phyloP scores from a whole-genome alignment of 139 green algal species.

The Nannochloris sp. region DNA sequence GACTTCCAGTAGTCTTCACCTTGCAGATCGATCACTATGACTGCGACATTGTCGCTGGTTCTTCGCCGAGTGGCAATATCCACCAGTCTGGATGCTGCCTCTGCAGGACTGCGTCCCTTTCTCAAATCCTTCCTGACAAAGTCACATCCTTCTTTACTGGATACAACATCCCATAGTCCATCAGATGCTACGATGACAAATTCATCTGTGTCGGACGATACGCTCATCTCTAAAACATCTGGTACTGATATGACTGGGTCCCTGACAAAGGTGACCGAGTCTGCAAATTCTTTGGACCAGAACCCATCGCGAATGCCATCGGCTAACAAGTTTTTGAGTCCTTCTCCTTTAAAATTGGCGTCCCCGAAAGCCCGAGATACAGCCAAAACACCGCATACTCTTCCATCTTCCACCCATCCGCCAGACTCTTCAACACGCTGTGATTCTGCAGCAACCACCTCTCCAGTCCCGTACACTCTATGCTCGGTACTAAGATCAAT shows the following conservation, averaged over 20 bases:
- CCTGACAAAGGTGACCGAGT: slow-evolving; percentile 24
- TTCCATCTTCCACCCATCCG: slow-evolving; percentile 52
- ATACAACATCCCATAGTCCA: slow-evolving; percentile 56
- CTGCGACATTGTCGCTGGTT: slow-evolving; percentile 41
- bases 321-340: slow-evolving; percentile 30
- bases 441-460: slow-evolving; percentile 30
- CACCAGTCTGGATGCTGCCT: slow-evolving; percentile 28
- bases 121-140: slow-evolving; percentile 29
- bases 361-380: slow-evolving; percentile 72
- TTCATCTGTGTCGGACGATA: slow-evolving; percentile 42
- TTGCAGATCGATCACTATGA: slow-evolving; percentile 40
- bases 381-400: slow-evolving; percentile 68
- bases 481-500: slow-evolving; percentile 45
- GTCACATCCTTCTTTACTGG: slow-evolving; percentile 29
- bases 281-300: slow-evolving; percentile 40
- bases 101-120: slow-evolving; percentile 15
- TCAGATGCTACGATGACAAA: slow-evolving; percentile 68
- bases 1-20: not conserved
- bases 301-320: slow-evolving; percentile 30
- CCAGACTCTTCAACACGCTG: slow-evolving; percentile 33
- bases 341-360: slow-evolving; percentile 51
- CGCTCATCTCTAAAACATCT: slow-evolving; percentile 44
- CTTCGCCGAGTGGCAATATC: slow-evolving; percentile 23
- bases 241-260: slow-evolving; percentile 49
- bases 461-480: slow-evolving; percentile 35